Percentiles rank a stretch among this genome's conserved stretches.
Conservation (phyloP, 176 grass and related monocot genomes). For the Neostapfia colusana region DNA sequence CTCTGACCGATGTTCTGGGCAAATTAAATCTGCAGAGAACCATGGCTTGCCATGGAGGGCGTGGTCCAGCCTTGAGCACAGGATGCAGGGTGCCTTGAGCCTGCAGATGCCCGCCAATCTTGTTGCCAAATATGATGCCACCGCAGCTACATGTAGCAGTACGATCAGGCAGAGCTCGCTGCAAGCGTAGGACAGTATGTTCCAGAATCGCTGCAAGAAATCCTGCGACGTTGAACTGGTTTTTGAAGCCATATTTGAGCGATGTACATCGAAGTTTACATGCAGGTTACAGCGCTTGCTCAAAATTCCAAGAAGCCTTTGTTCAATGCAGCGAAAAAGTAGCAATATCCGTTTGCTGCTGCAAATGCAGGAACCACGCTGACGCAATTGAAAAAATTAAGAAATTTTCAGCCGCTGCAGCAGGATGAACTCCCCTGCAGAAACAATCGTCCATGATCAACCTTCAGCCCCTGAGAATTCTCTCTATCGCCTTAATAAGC, state of each 20-base stretch:
- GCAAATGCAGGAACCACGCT: not conserved
- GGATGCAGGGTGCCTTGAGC: constrained; percentile 62
- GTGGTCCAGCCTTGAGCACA: constrained; percentile 61
- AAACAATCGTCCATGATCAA: not conserved
- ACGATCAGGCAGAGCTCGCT: constrained; percentile 73
- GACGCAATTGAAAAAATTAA: not conserved
- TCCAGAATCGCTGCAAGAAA: constrained; percentile 36
- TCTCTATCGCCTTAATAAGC: not conserved
- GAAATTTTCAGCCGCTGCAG: not conserved
- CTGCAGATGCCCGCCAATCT: constrained; percentile 50
- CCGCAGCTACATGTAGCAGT: constrained; percentile 55
- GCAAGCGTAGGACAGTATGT: constrained; percentile 44
- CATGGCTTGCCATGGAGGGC: constrained; percentile 57
- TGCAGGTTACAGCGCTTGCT: not conserved
- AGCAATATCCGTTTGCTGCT: not conserved
- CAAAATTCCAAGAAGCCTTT: not conserved
- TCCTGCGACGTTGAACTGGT: constrained; percentile 4
- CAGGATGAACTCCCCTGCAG: not conserved
- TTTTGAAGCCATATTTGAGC: constrained; percentile 42
- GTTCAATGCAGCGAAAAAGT: not conserved
- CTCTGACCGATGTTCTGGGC: constrained; percentile 52
- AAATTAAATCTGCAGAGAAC: constrained; percentile 65
- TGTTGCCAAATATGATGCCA: constrained; percentile 50
- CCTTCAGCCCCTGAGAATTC: not conserved
- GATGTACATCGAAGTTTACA: constrained; percentile 28